phyloP scores from a whole-genome alignment of 768 basidiomycete genomes.

The Mycena galopus region DNA sequence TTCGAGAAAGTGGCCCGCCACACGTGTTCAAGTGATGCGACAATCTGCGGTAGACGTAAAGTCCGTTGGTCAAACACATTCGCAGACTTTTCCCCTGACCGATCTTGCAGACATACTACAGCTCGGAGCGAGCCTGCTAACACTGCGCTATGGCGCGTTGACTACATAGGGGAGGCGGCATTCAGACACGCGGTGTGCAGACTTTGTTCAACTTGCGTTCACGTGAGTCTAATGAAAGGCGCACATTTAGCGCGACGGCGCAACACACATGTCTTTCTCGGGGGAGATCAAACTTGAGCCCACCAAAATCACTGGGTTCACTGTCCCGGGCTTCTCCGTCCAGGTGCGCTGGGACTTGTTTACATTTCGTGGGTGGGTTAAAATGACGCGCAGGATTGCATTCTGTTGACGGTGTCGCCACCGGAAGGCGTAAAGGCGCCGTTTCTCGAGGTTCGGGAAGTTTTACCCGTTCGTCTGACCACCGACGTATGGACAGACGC shows the following conservation, averaged over 20 bases:
- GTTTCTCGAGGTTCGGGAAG: constrained; percentile 70
- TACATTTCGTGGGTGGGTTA: not conserved
- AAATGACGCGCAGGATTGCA: constrained; percentile 63
- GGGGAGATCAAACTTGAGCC: constrained; percentile 69
- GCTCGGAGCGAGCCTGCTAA: constrained; percentile 61
- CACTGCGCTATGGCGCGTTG: constrained; percentile 78
- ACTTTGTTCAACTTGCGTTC: not conserved
- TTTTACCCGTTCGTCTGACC: constrained; percentile 72
- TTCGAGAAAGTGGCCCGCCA: constrained; percentile 48
- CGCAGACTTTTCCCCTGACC: not conserved
- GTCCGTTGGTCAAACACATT: constrained; percentile 40
- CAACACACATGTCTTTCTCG: constrained; percentile 69
- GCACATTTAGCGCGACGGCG: constrained; percentile 65
- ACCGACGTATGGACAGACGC: constrained; percentile 69
- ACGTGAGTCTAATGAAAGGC: not conserved
- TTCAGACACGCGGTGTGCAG: constrained; percentile 66
- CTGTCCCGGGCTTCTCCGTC: constrained; percentile 72
- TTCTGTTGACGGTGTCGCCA: constrained; percentile 72
- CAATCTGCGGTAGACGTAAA: constrained; percentile 78
- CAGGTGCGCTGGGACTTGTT: constrained; percentile 57
- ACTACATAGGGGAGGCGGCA: constrained; percentile 70
- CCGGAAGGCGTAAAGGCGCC: constrained; percentile 67
- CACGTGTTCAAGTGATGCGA: constrained; percentile 72
- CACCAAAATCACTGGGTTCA: constrained; percentile 71
- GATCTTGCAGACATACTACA: constrained; percentile 56